Conservation (phyloP, 495 filamentous ascomycete genomes). For the Neurospora sp. region DNA sequence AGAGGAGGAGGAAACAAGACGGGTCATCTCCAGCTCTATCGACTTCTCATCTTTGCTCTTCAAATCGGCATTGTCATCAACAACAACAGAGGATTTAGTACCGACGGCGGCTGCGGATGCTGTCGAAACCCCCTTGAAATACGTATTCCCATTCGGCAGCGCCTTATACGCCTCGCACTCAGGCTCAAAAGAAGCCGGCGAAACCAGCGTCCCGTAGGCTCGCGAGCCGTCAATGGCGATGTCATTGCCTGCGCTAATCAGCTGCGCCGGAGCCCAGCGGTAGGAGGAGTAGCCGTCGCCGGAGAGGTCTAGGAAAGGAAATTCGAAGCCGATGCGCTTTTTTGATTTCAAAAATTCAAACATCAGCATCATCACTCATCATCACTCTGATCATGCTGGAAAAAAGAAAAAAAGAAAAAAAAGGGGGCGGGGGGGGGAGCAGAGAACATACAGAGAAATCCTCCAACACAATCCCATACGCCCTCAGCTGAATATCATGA, state of each 20-base stretch:
- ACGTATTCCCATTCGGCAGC: slow-evolving; percentile 17
- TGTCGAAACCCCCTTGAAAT: slow-evolving; percentile 16
- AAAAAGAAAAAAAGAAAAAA: too few relatives aligned
- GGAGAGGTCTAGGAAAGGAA: slow-evolving; percentile 32
- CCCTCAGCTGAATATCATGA: slow-evolving; percentile 29
- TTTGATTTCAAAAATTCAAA: too few relatives aligned
- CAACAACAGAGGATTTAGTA: slow-evolving; percentile 1
- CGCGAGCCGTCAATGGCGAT: slow-evolving; percentile 27
- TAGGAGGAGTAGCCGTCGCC: slow-evolving; percentile 28
- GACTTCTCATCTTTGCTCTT: slow-evolving; percentile 2
- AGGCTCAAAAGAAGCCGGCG: slow-evolving; percentile 27
- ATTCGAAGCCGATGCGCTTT: slow-evolving; percentile 32
- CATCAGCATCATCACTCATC: too few relatives aligned
- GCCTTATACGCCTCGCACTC: slow-evolving; percentile 26
- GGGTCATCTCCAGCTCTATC: slow-evolving; percentile 21
- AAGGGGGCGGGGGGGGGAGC: too few relatives aligned
- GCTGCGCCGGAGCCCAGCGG: slow-evolving; percentile 29
- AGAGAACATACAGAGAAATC: slow-evolving; percentile 31
- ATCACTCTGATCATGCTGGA: too few relatives aligned
- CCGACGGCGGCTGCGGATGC: not conserved
- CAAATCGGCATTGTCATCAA: not conserved
- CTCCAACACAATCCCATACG: slow-evolving; percentile 23
- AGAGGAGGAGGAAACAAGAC: slow-evolving; percentile 8
- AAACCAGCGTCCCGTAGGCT: slow-evolving; percentile 28
- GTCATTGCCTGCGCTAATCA: slow-evolving; percentile 24